phyloP scores from a whole-genome alignment of 2,329 filamentous ascomycete genomes.

The Aspergillus sp. region DNA sequence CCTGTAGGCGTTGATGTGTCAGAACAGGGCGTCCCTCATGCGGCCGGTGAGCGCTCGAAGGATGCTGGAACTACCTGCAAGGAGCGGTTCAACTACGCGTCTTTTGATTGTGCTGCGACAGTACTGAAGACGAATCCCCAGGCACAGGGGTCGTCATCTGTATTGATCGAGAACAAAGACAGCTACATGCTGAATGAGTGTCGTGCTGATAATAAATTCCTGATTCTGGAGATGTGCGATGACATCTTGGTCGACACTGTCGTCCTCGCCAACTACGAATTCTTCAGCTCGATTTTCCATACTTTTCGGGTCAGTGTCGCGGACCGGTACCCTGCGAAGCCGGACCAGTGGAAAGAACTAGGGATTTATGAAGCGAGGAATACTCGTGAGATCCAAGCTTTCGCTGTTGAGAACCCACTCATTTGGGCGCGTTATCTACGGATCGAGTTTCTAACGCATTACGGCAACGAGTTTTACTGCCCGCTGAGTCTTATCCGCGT shows the following conservation, averaged over 20 bases:
- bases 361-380: conserved; percentile 91
- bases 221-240: conserved; percentile 92
- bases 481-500: conserved; percentile 86
- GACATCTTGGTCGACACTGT: conserved; percentile 86
- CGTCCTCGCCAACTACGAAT: conserved; percentile 97
- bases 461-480: conserved; percentile 95
- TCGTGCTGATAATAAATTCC: conserved; percentile 80
- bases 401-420: conserved; percentile 87
- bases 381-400: conserved; percentile 89
- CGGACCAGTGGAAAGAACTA: conserved; percentile 85
- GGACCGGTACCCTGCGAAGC: conserved; percentile 89
- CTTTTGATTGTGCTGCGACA: conserved; percentile 93
- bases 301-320: conserved; percentile 89
- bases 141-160: conserved; percentile 82
- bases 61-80: conserved; percentile 98
- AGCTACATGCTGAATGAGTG: conserved; percentile 97
- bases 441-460: conserved; percentile 89
- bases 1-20: conserved; percentile 23
- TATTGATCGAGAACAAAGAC: conserved; percentile 95
- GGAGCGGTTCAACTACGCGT: conserved; percentile 95
- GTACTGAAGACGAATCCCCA: conserved; percentile 85
- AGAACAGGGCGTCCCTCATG: conserved; percentile 48
- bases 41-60: conserved; percentile 70
- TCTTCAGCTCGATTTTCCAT: conserved; percentile 96
- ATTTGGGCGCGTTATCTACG: conserved; percentile 95